Percentiles rank a stretch among this genome's conserved stretches.
Evolutionary conservation across 768 basidiomycete genomes (phyloP).

Genomic region (Hygrophoropsis aurantiaca): DNA sequence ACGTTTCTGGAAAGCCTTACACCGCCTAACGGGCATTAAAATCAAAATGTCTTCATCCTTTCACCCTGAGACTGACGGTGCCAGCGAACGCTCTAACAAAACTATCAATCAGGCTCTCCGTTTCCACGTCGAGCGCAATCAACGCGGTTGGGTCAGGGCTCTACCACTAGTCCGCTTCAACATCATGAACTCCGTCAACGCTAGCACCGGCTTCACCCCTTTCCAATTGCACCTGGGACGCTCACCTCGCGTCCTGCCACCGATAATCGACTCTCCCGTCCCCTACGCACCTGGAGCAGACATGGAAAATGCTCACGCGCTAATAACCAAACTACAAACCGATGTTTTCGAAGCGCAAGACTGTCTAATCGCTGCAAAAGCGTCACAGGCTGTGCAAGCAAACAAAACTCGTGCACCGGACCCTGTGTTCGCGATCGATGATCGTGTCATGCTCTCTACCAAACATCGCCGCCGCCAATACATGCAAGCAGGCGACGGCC

Average conservation of each 20-base stretch:
- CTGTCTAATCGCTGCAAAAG: constrained; percentile 19
- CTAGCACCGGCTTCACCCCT: constrained; percentile 9
- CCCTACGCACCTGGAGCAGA: background rate
- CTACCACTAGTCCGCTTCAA: constrained; percentile 11
- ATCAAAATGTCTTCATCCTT: constrained; percentile 22
- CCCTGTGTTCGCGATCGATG: constrained; percentile 24
- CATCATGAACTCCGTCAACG: constrained; percentile 12
- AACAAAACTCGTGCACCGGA: constrained; percentile 19
- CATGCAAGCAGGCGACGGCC: constrained; percentile 17
- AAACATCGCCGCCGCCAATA: constrained; percentile 25
- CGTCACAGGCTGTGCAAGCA: constrained; percentile 15
- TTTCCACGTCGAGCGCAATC: constrained; percentile 4
- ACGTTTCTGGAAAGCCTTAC: constrained; percentile 20
- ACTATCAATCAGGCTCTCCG: constrained; percentile 11
- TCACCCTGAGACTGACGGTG: constrained; percentile 27
- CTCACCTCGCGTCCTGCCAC: background rate
- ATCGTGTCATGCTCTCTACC: constrained; percentile 38
- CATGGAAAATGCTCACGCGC: background rate
- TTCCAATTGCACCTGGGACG: constrained; percentile 7
- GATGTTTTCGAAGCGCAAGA: constrained; percentile 23
- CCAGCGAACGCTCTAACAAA: constrained; percentile 19
- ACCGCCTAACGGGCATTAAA: constrained; percentile 8
- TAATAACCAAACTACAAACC: background rate
- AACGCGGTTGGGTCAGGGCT: constrained; percentile 7
- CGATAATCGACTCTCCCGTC: background rate